Conservation (phyloP, 2,329 filamentous ascomycete genomes). For the Kalmusia sp. region DNA sequence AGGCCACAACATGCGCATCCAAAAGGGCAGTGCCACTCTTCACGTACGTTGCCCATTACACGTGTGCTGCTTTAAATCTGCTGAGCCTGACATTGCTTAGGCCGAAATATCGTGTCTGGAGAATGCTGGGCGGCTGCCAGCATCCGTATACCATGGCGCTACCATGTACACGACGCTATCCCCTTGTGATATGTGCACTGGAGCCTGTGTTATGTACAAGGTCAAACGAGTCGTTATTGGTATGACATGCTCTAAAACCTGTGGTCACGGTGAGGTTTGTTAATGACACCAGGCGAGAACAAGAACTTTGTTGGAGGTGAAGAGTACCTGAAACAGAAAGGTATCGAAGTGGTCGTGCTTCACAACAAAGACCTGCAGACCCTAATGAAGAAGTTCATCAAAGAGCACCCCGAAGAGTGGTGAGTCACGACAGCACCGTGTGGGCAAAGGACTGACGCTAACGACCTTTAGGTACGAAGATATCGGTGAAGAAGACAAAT, state of each 20-base stretch:
- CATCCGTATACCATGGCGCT: constrained; percentile 70
- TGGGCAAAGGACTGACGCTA: not conserved
- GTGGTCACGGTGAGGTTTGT: not conserved
- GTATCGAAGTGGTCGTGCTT: constrained; percentile 76
- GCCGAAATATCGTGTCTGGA: constrained; percentile 79
- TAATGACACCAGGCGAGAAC: constrained; percentile 64
- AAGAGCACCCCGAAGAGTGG: constrained; percentile 76
- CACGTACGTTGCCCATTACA: constrained; percentile 61
- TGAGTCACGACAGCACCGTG: constrained; percentile 34
- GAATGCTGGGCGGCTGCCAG: constrained; percentile 74
- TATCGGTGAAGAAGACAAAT: constrained; percentile 39
- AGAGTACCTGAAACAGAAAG: constrained; percentile 69
- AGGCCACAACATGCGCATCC: constrained; percentile 78
- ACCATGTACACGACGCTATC: constrained; percentile 87
- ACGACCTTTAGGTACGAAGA: constrained; percentile 35
- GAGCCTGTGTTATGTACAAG: constrained; percentile 78
- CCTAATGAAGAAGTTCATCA: constrained; percentile 76
- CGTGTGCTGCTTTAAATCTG: too few relatives aligned
- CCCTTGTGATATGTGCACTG: constrained; percentile 83
- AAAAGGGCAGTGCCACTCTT: constrained; percentile 73
- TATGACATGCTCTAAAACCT: not conserved
- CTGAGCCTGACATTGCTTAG: constrained; percentile 49
- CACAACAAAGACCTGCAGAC: constrained; percentile 69
- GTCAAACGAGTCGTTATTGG: constrained; percentile 77
- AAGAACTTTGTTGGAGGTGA: constrained; percentile 77